Evolutionary conservation across 192 early-diverging fungal genomes (phyloP).

Genomic region (Backusella macrospora): DNA sequence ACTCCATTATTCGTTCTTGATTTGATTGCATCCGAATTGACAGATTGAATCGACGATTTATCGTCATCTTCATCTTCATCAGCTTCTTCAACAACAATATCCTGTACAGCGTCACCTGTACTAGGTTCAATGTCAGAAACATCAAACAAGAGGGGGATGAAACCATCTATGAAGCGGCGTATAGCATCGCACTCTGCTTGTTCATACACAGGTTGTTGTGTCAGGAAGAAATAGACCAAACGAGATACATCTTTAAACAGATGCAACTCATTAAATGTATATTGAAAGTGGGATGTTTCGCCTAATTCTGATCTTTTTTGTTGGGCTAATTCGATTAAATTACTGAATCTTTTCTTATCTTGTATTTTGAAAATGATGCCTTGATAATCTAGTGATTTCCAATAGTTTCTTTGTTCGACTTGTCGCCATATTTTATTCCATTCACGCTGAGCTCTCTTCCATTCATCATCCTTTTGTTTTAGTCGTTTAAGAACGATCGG

Average conservation of each 20-base stretch:
- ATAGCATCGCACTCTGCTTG: slow-evolving; percentile 71
- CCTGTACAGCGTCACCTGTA: slow-evolving; percentile 22
- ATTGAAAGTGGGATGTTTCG: slow-evolving; percentile 4
- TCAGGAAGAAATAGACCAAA: slow-evolving; percentile 70
- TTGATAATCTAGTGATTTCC: slow-evolving; percentile 93
- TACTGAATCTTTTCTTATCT: slow-evolving; percentile 76
- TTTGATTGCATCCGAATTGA: slow-evolving; percentile 14
- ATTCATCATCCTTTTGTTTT: slow-evolving; percentile 98
- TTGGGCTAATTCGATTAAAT: not conserved
- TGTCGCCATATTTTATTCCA: slow-evolving; percentile 86
- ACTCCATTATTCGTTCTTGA: not conserved
- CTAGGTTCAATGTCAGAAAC: slow-evolving; percentile 31
- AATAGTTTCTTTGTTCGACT: slow-evolving; percentile 88
- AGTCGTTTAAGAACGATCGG: slow-evolving; percentile 92
- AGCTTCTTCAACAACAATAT: slow-evolving; percentile 10
- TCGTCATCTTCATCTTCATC: slow-evolving; percentile 20
- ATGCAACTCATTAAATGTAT: slow-evolving; percentile 63
- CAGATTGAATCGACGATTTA: slow-evolving; percentile 10
- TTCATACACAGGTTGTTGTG: slow-evolving; percentile 53
- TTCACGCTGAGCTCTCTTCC: slow-evolving; percentile 75
- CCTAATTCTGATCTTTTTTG: slow-evolving; percentile 3
- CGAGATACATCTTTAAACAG: slow-evolving; percentile 80
- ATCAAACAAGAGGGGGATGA: slow-evolving; percentile 70
- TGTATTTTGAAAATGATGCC: slow-evolving; percentile 83
- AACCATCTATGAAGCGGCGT: slow-evolving; percentile 70